Conservation (phyloP, 352 stramenopile species). For the Pythium insidiosum region DNA sequence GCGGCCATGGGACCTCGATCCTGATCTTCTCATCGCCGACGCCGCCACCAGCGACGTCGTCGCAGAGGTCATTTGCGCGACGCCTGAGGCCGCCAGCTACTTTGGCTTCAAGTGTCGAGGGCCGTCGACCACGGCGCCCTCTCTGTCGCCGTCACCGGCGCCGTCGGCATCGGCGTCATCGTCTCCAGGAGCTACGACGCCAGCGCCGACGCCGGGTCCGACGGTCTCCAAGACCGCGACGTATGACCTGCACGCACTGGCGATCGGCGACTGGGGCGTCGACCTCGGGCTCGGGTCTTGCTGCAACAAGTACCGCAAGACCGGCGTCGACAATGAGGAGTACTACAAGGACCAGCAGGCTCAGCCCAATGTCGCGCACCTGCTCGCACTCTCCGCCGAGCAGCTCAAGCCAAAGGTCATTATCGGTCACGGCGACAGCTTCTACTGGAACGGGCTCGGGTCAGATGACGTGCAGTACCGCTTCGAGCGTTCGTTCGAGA, state of each 20-base stretch:
- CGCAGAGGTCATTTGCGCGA: slow-evolving; percentile 32
- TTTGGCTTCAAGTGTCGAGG: slow-evolving; percentile 40
- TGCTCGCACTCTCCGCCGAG: slow-evolving; percentile 51
- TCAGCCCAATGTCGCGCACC: slow-evolving; percentile 49
- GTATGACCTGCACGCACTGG: slow-evolving; percentile 51
- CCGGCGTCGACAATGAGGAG: slow-evolving; percentile 31
- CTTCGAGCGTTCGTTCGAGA: slow-evolving; percentile 59
- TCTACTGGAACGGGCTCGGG: slow-evolving; percentile 70
- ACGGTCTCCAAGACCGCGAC: slow-evolving; percentile 26
- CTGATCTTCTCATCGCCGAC: background rate
- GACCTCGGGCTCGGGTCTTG: slow-evolving; percentile 57
- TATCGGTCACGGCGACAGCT: slow-evolving; percentile 46
- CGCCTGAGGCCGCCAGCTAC: slow-evolving; percentile 23
- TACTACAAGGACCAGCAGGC: slow-evolving; percentile 75
- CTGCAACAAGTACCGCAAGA: slow-evolving; percentile 65
- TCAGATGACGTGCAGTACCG: slow-evolving; percentile 57
- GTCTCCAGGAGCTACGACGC: background rate
- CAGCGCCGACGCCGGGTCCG: slow-evolving; percentile 10
- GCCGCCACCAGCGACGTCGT: slow-evolving; percentile 20
- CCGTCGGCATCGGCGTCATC: slow-evolving; percentile 1
- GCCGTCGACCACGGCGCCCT: background rate
- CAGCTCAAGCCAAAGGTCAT: slow-evolving; percentile 54
- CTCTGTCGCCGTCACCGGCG: background rate
- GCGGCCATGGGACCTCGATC: background rate
- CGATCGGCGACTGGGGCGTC: slow-evolving; percentile 64